phyloP scores from a whole-genome alignment of 768 basidiomycete genomes.

The Pleurotus tuber-regium region DNA sequence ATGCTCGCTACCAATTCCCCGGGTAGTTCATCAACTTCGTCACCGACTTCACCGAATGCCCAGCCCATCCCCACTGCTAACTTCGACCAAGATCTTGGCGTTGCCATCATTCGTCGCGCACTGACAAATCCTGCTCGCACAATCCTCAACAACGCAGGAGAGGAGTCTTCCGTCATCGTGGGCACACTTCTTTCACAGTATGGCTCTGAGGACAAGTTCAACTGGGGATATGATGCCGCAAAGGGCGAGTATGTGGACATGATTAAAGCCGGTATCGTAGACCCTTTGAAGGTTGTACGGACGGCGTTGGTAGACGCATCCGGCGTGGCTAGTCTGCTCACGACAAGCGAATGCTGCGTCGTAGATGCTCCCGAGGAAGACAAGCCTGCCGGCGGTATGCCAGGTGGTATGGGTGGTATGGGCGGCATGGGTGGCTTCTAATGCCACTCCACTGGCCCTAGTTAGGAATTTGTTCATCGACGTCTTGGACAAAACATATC shows the following conservation, averaged over 20 bases:
- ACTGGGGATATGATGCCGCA: conserved; percentile 87
- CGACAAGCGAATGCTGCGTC: conserved; percentile 89
- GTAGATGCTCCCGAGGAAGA: conserved; percentile 89
- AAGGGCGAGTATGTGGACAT: conserved; percentile 94
- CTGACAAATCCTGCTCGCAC: conserved; percentile 81
- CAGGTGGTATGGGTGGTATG: conserved; percentile 38
- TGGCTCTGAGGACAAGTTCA: conserved; percentile 72
- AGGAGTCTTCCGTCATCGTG: conserved; percentile 91
- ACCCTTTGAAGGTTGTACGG: conserved; percentile 93
- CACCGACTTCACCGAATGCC: conserved; percentile 52
- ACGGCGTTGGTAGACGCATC: conserved; percentile 90
- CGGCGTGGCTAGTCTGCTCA: conserved; percentile 91
- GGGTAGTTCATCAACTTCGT: conserved; percentile 42
- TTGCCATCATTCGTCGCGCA: conserved; percentile 87
- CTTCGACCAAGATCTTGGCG: conserved; percentile 98
- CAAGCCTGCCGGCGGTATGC: conserved; percentile 48
- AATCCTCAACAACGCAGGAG: conserved; percentile 92
- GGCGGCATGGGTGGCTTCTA: conserved; percentile 31
- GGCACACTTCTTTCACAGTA: conserved; percentile 77
- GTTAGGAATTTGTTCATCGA: too few species aligned
- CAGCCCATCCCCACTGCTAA: conserved; percentile 76
- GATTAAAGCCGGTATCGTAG: conserved; percentile 92
- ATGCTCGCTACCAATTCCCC: conserved; percentile 60
- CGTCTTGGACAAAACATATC: too few species aligned
- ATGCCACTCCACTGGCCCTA: too few species aligned